These are phyloP conservation scores for Fusarium proliferatum DNA, from an alignment of 2,329 filamentous ascomycete genomes.

Conservation along the genomic window DNA sequence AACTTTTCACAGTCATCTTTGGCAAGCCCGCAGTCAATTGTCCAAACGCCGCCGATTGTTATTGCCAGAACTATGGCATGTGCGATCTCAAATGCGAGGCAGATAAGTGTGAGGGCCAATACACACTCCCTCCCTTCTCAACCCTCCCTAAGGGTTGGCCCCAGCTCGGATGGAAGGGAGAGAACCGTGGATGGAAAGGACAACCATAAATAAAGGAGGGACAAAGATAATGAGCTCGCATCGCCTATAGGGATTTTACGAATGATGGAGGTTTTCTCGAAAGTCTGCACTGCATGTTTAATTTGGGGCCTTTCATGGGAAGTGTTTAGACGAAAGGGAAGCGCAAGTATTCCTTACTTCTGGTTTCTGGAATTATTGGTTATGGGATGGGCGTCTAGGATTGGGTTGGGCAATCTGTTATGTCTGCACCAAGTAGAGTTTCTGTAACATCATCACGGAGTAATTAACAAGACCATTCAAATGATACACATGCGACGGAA, in stretches of 20 bases:
- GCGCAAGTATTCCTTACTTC: conserved; percentile 9
- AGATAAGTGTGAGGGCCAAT: conserved; percentile 66
- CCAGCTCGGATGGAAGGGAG: conserved; percentile 43
- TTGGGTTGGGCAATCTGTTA: conserved; percentile 36
- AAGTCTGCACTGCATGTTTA: conserved; percentile 3
- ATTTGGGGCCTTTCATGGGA: conserved; percentile 2
- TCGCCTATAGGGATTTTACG: conserved; percentile 13
- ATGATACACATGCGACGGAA: background rate
- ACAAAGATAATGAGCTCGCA: background rate
- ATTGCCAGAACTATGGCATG: conserved; percentile 74
- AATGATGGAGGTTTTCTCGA: conserved; percentile 16
- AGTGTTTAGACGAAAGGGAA: background rate
- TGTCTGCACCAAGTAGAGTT: conserved; percentile 36
- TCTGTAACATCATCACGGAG: conserved; percentile 27
- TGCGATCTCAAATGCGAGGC: conserved; percentile 60
- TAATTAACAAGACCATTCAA: conserved; percentile 7
- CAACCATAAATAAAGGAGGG: conserved; percentile 29
- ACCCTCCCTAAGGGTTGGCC: conserved; percentile 73
- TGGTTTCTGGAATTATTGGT: conserved; percentile 33
- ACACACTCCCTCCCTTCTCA: conserved; percentile 67
- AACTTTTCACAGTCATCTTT: conserved; percentile 63
- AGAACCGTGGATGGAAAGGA: conserved; percentile 43
- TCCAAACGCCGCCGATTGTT: conserved; percentile 69
- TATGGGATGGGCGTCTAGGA: conserved; percentile 35
- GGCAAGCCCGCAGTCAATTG: conserved; percentile 69